A percentile compares a stretch with the other conserved stretches of the same genome.
Conservation (phyloP, 495 filamentous ascomycete species). For the Cercophora scortea region DNA sequence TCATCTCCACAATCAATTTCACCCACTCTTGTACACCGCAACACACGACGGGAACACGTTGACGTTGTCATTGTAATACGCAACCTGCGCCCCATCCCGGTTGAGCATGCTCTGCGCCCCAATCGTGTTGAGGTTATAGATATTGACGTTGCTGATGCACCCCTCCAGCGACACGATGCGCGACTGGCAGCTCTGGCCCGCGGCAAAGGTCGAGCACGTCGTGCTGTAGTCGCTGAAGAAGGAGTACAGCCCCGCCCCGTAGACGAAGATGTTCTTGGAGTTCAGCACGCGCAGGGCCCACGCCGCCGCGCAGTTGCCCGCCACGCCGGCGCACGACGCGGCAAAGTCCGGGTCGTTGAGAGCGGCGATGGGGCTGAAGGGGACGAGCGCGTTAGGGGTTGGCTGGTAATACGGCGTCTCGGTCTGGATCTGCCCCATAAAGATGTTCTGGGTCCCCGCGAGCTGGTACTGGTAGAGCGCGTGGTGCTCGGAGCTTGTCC, state of each 20-base stretch:
- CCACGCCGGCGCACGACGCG: conserved; percentile 33
- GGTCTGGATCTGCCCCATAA: conserved; percentile 72
- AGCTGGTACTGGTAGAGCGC: conserved; percentile 79
- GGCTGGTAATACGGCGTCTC: conserved; percentile 72
- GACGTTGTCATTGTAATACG: conserved; percentile 36
- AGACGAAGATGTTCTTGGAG: conserved; percentile 51
- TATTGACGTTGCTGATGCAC: conserved; percentile 34
- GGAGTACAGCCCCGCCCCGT: conserved; percentile 66
- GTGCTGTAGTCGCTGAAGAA: conserved; percentile 60
- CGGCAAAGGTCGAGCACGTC: conserved; percentile 31
- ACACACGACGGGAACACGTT: conserved; percentile 39
- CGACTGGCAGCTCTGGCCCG: conserved; percentile 45
- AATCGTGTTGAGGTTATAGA: conserved; percentile 51
- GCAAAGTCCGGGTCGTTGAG: conserved; percentile 54
- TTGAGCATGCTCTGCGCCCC: conserved; percentile 40
- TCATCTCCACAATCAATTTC: background rate
- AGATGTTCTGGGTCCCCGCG: conserved; percentile 57
- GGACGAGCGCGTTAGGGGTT: conserved; percentile 49
- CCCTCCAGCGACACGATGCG: conserved; percentile 46
- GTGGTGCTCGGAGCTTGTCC: conserved; percentile 71
- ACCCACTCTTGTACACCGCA: conserved; percentile 32
- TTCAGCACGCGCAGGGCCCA: conserved; percentile 61
- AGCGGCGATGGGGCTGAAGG: conserved; percentile 41
- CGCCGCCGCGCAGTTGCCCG: conserved; percentile 47
- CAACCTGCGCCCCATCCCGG: conserved; percentile 29